These are phyloP conservation scores for Xylariaceae sp. DNA, from an alignment of 2,329 filamentous ascomycete species.

Conservation along the genomic window DNA sequence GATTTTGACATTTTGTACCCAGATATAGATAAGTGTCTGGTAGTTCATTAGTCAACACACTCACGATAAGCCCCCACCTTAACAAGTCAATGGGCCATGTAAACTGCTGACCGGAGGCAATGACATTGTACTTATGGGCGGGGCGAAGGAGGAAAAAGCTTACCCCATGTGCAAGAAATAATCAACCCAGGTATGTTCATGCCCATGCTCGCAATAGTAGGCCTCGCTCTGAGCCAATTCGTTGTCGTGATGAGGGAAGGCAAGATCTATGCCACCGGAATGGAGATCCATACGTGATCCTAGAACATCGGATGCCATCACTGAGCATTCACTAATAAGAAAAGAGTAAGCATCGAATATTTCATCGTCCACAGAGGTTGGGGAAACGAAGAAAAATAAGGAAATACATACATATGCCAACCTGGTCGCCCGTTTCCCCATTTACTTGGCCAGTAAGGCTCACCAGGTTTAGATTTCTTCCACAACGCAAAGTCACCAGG, in stretches of 20 bases:
- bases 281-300: conserved; percentile 89
- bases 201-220: conserved; percentile 61
- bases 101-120: not conserved
- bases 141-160: not conserved
- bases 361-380: not conserved
- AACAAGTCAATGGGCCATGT: not conserved
- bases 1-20: conserved; percentile 97
- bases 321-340: conserved; percentile 26
- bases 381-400: not conserved
- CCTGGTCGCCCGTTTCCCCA: conserved; percentile 90
- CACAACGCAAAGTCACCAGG: conserved; percentile 89
- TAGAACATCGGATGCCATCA: conserved; percentile 87
- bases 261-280: conserved; percentile 88
- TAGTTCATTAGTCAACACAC: not conserved
- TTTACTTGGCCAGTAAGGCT: conserved; percentile 85
- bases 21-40: conserved; percentile 76
- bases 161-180: conserved; percentile 92
- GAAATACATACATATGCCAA: conserved; percentile 75
- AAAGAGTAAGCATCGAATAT: conserved; percentile 6
- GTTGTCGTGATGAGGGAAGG: conserved; percentile 92
- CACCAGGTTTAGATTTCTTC: conserved; percentile 91
- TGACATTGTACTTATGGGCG: not conserved
- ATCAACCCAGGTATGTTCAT: conserved; percentile 82
- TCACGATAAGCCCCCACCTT: not conserved
- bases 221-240: conserved; percentile 79